Conservation (phyloP, 495 filamentous ascomycete genomes). For the Penicillium odoratum region DNA sequence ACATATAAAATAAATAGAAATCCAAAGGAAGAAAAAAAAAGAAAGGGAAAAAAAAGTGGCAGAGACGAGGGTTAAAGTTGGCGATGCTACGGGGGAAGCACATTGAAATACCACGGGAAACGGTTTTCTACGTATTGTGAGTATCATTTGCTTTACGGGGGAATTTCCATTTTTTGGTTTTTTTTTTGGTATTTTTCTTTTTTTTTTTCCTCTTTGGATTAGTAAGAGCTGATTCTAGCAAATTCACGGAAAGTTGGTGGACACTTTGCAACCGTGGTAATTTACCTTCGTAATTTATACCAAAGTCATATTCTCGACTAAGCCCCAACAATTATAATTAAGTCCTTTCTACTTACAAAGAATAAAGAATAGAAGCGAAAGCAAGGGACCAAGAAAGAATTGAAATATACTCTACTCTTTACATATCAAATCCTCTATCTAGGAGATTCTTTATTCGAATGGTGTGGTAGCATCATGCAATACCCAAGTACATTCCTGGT, state of each 20-base stretch:
- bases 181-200: not conserved
- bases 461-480: conserved; percentile 3
- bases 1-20: conserved; percentile 12
- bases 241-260: not conserved
- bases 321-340: not conserved
- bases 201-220: conserved; percentile 1
- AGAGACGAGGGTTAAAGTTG: conserved; percentile 21
- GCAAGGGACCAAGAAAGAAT: too few relatives aligned
- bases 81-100: conserved; percentile 27
- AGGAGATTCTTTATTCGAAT: not conserved
- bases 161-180: not conserved
- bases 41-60: conserved; percentile 14
- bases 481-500: conserved; percentile 14
- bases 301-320: not conserved
- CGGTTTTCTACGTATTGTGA: conserved; percentile 3
- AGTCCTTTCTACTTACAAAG: too few relatives aligned
- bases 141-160: conserved; percentile 5
- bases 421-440: not conserved
- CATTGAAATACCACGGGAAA: conserved; percentile 30
- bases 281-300: not conserved
- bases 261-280: conserved; percentile 1
- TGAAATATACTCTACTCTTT: too few relatives aligned
- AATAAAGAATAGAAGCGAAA: too few relatives aligned
- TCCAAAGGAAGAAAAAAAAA: not conserved
- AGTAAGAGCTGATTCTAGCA: conserved; percentile 15